Base-by-base conservation (phyloP, 1,139 yeast genomes). In the Candida tetrigidarum region DNA sequence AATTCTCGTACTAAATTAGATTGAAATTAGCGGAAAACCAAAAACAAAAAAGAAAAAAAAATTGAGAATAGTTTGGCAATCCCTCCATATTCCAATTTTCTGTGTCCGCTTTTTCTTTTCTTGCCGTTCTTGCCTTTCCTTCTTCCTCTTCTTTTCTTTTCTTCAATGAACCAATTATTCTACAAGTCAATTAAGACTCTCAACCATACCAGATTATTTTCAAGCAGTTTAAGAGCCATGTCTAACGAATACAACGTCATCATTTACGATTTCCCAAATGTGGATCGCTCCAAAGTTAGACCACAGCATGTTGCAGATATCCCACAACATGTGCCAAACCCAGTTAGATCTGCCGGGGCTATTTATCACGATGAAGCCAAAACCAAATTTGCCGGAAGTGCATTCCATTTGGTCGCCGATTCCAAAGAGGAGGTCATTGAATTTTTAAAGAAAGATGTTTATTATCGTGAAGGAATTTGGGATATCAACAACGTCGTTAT, bases 401-500 rank as follows among this genome's bases (percentile, higher is more conserved):
- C 83, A 16, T 74, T 81, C 59, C 85, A 83, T 49, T 57, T 87
- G 42, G 68, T 72, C 43, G 95, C 92, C 27, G 81, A 80, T 41
- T 68, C 80, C 41, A 81, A 74, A 54, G 84, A 84, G 49, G 86
- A 84, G 48, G 81, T 84, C 14, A 54, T 83, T 42, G 87, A 83
- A 35, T 67, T 85, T 48, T 74, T 88, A 59, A 78, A 83, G 57
- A 59, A 69, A 46, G 96, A 88, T 60, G 63, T 82, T 29, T 88
- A 83, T 64, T 79, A 80, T 52, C 71, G 69, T 52, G 71, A 74
- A 25, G 93, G 91, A 0, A 78, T 88, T 48, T 88, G 96, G 96
- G 95, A 88, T 60, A 59, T 86, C 50, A 80, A 82, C 37, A 77
- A 74, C 45, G 84, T 80, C 19, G 59, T 81, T 52, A 79, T 86